Conservation (phyloP, 2,329 filamentous ascomycete species). For the Ilyonectria robusta region DNA sequence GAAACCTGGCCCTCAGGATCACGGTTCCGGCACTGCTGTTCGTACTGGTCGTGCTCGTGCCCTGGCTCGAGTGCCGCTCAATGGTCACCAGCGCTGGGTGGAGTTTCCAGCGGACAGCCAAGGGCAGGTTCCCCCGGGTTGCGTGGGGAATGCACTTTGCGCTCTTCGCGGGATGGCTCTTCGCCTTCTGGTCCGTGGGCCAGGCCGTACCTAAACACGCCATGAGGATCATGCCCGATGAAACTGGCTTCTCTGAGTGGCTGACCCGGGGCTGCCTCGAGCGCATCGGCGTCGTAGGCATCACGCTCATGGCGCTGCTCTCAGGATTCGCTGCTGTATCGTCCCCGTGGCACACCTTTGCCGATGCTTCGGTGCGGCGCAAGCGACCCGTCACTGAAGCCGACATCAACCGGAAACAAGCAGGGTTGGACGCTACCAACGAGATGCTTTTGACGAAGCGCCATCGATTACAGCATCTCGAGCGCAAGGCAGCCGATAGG, state of each 20-base stretch:
- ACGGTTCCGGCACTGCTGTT: constrained; percentile 81
- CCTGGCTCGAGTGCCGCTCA: constrained; percentile 83
- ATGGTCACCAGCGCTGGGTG: constrained; percentile 71
- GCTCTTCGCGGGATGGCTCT: constrained; percentile 78
- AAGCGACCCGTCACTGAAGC: constrained; percentile 77
- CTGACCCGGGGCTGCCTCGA: constrained; percentile 71
- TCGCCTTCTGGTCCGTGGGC: constrained; percentile 83
- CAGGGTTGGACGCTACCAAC: constrained; percentile 82
- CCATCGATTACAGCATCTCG: constrained; percentile 78
- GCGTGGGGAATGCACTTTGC: constrained; percentile 75
- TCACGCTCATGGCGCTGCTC: constrained; percentile 88
- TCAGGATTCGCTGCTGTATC: constrained; percentile 92
- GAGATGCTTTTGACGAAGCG: constrained; percentile 85
- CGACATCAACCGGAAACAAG: constrained; percentile 83
- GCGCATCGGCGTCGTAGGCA: constrained; percentile 86
- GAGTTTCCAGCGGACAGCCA: constrained; percentile 71
- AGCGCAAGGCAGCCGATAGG: constrained; percentile 68
- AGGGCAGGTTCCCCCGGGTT: constrained; percentile 68
- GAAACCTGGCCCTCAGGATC: constrained; percentile 76
- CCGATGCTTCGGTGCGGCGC: constrained; percentile 66
- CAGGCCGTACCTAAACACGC: constrained; percentile 67
- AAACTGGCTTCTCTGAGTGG: constrained; percentile 52
- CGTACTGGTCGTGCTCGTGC: constrained; percentile 81
- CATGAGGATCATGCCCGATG: constrained; percentile 43
- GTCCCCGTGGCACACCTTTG: constrained; percentile 87